Conservation (phyloP, 2,329 filamentous ascomycete species). For the Endothia cerciana region DNA sequence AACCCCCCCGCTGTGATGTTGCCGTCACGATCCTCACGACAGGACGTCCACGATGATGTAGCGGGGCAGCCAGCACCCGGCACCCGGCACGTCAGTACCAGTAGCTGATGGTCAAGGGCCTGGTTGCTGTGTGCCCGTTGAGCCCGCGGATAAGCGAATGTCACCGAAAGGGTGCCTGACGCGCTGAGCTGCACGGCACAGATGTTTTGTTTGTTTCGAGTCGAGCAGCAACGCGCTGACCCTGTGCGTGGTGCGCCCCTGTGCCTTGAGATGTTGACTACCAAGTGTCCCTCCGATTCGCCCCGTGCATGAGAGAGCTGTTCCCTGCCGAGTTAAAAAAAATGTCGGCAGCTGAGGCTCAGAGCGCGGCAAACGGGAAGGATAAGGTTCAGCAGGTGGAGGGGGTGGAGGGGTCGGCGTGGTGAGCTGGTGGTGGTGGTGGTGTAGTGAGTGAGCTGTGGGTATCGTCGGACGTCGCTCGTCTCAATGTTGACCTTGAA, state of each 20-base stretch:
- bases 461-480: not conserved
- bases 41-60: not conserved
- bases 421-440: not conserved
- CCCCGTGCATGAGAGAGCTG: not conserved
- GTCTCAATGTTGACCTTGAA: not conserved
- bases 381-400: not conserved
- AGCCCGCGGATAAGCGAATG: not conserved
- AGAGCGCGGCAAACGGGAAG: not conserved
- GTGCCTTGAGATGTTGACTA: not conserved
- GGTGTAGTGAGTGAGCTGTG: too few relatives aligned
- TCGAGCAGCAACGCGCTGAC: not conserved
- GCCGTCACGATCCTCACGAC: not conserved
- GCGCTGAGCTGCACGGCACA: not conserved
- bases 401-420: not conserved
- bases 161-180: not conserved
- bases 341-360: not conserved
- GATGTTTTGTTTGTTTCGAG: constrained; percentile 11
- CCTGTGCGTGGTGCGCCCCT: not conserved
- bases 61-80: not conserved
- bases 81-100: not conserved
- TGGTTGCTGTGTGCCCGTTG: not conserved
- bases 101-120: not conserved
- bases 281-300: not conserved
- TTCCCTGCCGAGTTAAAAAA: not conserved
- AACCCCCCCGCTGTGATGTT: not conserved